Conservation (phyloP, 768 basidiomycete genomes). For the Lactarius deliciosus region DNA sequence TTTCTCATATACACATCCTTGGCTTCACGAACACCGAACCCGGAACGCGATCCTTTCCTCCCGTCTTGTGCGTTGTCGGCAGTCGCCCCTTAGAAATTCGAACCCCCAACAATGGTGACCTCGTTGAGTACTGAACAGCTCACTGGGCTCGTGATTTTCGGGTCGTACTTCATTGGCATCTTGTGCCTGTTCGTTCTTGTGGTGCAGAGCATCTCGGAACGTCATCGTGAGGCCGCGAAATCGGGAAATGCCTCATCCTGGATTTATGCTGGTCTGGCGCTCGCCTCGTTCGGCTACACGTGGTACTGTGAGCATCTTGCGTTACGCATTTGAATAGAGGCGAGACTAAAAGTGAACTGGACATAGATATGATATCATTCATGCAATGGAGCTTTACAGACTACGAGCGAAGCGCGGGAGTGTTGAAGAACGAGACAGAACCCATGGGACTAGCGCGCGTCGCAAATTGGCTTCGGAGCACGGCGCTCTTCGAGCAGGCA, state of each 20-base stretch:
- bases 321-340: too few relatives aligned
- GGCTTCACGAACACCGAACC: too few relatives aligned
- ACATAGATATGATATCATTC: conserved; percentile 48
- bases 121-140: neutral
- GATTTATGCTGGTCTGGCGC: conserved; percentile 38
- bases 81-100: too few relatives aligned
- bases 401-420: conserved; percentile 37
- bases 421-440: conserved; percentile 3
- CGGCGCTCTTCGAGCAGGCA: conserved; percentile 61
- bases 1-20: too few relatives aligned
- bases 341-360: too few relatives aligned
- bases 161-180: conserved; percentile 41
- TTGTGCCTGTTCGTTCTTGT: conserved; percentile 35
- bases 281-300: conserved; percentile 43
- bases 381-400: conserved; percentile 58
- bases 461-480: conserved; percentile 53
- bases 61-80: too few relatives aligned
- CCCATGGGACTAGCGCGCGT: conserved; percentile 37
- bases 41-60: too few relatives aligned
- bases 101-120: too few relatives aligned
- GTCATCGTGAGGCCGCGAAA: conserved; percentile 2
- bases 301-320: conserved; percentile 48
- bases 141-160: conserved; percentile 35
- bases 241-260: conserved; percentile 10
- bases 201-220: conserved; percentile 23